Evolutionary conservation across 2,329 filamentous ascomycete species (phyloP).

Genomic region (Fusarium euwallaceae): DNA sequence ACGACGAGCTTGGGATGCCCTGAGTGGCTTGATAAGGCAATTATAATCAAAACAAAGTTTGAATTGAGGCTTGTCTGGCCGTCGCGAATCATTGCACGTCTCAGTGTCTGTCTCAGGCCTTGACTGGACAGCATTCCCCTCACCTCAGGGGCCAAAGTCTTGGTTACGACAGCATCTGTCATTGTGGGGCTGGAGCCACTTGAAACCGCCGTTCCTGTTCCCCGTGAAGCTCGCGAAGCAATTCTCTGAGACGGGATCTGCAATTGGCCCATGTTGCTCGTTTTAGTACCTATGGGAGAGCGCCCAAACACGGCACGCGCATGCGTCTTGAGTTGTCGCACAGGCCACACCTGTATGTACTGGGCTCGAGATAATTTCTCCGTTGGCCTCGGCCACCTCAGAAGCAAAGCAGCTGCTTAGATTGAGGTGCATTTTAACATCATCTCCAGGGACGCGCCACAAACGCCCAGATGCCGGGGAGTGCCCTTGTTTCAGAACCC

Average conservation of each 20-base stretch:
- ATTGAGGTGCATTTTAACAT: conserved; percentile 8
- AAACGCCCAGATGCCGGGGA: conserved; percentile 14
- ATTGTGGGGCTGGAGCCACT: conserved; percentile 39
- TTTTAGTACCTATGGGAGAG: neutral
- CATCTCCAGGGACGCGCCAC: neutral
- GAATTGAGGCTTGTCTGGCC: neutral
- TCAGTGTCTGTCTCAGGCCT: conserved; percentile 34
- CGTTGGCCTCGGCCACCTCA: neutral
- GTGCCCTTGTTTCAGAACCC: conserved; percentile 36
- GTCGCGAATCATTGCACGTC: conserved; percentile 24
- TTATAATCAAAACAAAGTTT: neutral
- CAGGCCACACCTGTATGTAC: conserved; percentile 1
- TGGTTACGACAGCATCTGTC: conserved; percentile 34
- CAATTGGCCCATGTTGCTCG: conserved; percentile 16
- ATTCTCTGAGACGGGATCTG: conserved; percentile 20
- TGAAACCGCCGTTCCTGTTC: conserved; percentile 44
- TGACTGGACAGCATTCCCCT: conserved; percentile 29
- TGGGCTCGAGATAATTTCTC: conserved; percentile 1
- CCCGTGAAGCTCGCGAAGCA: conserved; percentile 10
- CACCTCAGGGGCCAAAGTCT: conserved; percentile 24
- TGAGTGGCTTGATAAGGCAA: conserved; percentile 13
- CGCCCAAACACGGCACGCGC: neutral
- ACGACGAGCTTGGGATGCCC: conserved; percentile 36
- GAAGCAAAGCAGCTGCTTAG: neutral
- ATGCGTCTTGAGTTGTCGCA: neutral